Conservation (phyloP, 257 asterid genomes). For the Asclepias syriaca region DNA sequence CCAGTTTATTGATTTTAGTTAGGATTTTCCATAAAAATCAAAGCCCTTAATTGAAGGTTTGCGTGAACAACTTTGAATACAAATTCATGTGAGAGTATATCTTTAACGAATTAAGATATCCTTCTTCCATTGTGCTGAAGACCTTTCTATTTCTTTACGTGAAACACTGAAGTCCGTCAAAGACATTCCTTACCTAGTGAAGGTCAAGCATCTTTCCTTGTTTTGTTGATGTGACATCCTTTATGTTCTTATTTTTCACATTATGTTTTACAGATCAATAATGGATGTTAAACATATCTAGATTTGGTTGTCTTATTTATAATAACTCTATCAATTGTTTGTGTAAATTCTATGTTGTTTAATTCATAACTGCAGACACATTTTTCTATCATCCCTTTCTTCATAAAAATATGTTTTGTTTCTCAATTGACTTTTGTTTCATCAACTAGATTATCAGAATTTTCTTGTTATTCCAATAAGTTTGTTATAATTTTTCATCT, state of each 20-base stretch:
- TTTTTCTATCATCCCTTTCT: background rate
- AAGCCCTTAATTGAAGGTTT: background rate
- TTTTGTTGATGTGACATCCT: slow-evolving; percentile 6
- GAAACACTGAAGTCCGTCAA: slow-evolving; percentile 88
- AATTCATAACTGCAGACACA: background rate
- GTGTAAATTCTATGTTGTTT: background rate
- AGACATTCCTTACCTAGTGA: slow-evolving; percentile 82
- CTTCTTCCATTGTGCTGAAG: slow-evolving; percentile 79
- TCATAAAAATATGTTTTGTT: background rate
- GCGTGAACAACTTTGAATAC: background rate
- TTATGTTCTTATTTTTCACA: background rate
- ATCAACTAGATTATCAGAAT: background rate
- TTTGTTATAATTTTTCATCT: background rate
- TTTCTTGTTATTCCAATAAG: background rate
- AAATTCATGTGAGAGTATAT: slow-evolving; percentile 8
- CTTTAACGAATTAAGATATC: slow-evolving; percentile 70
- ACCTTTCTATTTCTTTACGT: slow-evolving; percentile 67
- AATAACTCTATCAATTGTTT: background rate
- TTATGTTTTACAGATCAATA: background rate
- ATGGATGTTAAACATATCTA: background rate
- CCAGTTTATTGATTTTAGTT: background rate
- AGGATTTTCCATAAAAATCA: background rate
- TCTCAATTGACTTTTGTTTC: background rate
- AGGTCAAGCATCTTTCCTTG: slow-evolving; percentile 44
- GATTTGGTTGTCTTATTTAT: background rate